Evolutionary conservation across 1,139 yeast species (phyloP).

Genomic region (Scheffersomyces segobiensis): DNA sequence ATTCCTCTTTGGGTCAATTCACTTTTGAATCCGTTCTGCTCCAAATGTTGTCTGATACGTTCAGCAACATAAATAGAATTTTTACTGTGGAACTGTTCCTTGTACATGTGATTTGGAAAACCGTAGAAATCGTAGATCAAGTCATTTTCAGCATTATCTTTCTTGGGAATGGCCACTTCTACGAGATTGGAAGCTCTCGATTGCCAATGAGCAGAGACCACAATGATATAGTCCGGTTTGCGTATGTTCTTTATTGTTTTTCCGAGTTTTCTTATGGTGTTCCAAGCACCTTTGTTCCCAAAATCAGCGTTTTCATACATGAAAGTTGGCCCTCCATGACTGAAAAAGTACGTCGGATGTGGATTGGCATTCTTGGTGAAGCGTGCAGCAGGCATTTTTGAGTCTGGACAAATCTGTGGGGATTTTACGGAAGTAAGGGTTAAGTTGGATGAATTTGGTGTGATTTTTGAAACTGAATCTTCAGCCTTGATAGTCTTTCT

Average conservation of each 20-base stretch:
- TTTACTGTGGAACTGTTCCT: slow-evolving; percentile 57
- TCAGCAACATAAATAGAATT: slow-evolving; percentile 44
- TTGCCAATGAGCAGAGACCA: slow-evolving; percentile 81
- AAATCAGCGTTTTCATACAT: slow-evolving; percentile 47
- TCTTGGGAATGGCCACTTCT: slow-evolving; percentile 49
- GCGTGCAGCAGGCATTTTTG: not conserved
- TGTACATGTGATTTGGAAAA: slow-evolving; percentile 64
- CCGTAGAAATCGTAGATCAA: slow-evolving; percentile 74
- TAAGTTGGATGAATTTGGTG: not conserved
- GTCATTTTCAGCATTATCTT: slow-evolving; percentile 32
- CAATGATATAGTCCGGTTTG: slow-evolving; percentile 65
- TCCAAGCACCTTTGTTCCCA: slow-evolving; percentile 61
- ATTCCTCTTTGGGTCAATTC: slow-evolving; percentile 56
- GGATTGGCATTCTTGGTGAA: slow-evolving; percentile 21
- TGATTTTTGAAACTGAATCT: not conserved
- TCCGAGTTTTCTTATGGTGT: slow-evolving; percentile 52
- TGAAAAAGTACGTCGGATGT: slow-evolving; percentile 62
- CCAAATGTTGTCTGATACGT: slow-evolving; percentile 43
- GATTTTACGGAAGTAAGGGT: not conserved
- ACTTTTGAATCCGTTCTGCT: slow-evolving; percentile 43
- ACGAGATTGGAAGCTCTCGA: slow-evolving; percentile 39
- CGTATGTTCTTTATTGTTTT: slow-evolving; percentile 42
- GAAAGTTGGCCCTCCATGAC: slow-evolving; percentile 82
- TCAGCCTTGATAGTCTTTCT: not conserved
- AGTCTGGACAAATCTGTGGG: not conserved